These are phyloP conservation scores for Letharia columbiana DNA, from an alignment of 495 filamentous ascomycete genomes.

Conservation along the genomic window DNA sequence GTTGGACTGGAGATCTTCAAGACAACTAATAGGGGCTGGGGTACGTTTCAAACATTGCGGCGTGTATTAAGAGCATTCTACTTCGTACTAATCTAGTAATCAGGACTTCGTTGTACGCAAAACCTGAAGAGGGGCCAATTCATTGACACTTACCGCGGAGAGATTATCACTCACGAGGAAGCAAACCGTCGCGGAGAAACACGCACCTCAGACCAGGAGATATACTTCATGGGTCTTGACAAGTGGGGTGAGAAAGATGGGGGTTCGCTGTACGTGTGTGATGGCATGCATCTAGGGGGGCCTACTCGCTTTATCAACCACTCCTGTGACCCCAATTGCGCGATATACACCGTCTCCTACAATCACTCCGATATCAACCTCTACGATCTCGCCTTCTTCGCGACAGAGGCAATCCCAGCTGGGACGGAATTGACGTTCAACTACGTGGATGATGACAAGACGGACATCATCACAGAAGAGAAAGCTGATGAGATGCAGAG, in stretches of 20 bases:
- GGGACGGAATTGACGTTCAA: slow-evolving; percentile 80
- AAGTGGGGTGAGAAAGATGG: slow-evolving; percentile 50
- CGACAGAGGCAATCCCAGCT: slow-evolving; percentile 56
- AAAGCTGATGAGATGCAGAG: slow-evolving; percentile 42
- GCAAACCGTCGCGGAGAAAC: slow-evolving; percentile 49
- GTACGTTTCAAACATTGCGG: slow-evolving; percentile 33
- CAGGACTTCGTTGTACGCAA: slow-evolving; percentile 61
- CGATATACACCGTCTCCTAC: slow-evolving; percentile 72
- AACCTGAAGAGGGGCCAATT: slow-evolving; percentile 71
- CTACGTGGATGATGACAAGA: slow-evolving; percentile 56
- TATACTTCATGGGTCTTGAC: slow-evolving; percentile 83
- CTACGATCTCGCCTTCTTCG: slow-evolving; percentile 86
- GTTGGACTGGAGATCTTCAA: slow-evolving; percentile 76
- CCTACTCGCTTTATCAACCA: slow-evolving; percentile 59
- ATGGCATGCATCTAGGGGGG: slow-evolving; percentile 51
- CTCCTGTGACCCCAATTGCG: slow-evolving; percentile 63
- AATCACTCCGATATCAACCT: slow-evolving; percentile 65
- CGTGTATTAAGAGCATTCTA: neutral
- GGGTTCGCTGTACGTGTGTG: slow-evolving; percentile 43
- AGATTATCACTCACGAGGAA: slow-evolving; percentile 67
- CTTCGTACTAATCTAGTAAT: slow-evolving; percentile 9
- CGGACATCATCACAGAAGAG: slow-evolving; percentile 34
- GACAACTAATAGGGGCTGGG: slow-evolving; percentile 72
- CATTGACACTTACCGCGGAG: slow-evolving; percentile 81
- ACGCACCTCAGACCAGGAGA: slow-evolving; percentile 40